These are phyloP conservation scores for Diaporthe longicolla DNA, from an alignment of 2,329 filamentous ascomycete species.

Conservation along the genomic window DNA sequence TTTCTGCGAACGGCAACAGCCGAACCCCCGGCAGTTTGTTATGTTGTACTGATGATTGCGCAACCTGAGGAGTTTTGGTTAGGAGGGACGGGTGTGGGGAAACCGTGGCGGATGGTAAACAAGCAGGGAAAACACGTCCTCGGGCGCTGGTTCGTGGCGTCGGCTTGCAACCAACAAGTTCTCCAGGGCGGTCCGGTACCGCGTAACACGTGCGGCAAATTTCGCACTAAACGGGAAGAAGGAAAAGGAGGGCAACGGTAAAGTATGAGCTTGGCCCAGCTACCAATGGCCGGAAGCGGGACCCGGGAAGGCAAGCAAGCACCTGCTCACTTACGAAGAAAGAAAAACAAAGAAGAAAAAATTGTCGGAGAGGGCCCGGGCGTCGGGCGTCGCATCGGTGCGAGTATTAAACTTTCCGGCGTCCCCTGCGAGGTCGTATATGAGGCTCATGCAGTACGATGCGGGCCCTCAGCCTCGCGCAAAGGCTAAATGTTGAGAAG, in stretches of 20 bases:
- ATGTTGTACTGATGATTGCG: constrained; percentile 13
- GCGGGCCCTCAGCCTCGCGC: constrained; percentile 31
- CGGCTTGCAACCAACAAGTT: not conserved
- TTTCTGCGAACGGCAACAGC: constrained; percentile 11
- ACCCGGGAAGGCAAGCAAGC: not conserved
- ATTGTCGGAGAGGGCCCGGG: constrained; percentile 2
- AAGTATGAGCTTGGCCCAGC: constrained; percentile 11
- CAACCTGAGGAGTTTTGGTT: not conserved
- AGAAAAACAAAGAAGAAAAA: not conserved
- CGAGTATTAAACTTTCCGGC: constrained; percentile 30
- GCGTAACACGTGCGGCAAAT: constrained; percentile 5
- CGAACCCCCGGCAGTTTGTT: constrained; percentile 3
- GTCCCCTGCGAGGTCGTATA: constrained; percentile 27
- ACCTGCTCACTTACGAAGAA: not conserved
- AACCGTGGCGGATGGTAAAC: not conserved
- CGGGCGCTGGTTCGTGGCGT: constrained; percentile 1
- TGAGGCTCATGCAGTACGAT: constrained; percentile 33
- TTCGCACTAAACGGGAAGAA: constrained; percentile 6
- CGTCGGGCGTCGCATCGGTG: constrained; percentile 16
- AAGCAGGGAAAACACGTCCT: not conserved
- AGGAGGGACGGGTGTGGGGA: not conserved
- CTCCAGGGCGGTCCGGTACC: not conserved
- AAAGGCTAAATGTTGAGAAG: constrained; percentile 19
- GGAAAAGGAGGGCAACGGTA: not conserved
- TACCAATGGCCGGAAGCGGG: not conserved